These are phyloP conservation scores for Aspergillus hortae DNA, from an alignment of 2,329 filamentous ascomycete genomes.

Conservation along the genomic window DNA sequence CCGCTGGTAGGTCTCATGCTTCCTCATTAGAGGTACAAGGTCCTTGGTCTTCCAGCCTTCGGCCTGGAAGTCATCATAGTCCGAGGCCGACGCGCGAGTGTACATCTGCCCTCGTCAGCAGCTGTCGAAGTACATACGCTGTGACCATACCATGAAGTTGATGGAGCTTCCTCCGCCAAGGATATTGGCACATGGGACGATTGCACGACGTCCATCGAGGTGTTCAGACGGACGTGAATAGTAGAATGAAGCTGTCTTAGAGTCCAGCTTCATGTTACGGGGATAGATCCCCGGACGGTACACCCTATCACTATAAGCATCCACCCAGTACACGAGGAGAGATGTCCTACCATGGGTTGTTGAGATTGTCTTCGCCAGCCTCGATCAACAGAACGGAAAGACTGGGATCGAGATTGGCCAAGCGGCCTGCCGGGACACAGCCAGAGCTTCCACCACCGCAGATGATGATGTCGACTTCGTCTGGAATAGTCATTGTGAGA, in stretches of 20 bases:
- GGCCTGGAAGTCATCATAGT: slow-evolving; percentile 75
- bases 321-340: background rate
- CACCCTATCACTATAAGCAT: slow-evolving; percentile 49
- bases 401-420: slow-evolving; percentile 73
- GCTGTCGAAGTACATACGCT: background rate
- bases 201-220: slow-evolving; percentile 66
- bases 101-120: slow-evolving; percentile 55
- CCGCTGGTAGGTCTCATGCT: slow-evolving; percentile 75
- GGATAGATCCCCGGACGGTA: slow-evolving; percentile 73
- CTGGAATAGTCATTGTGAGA: slow-evolving; percentile 59
- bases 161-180: slow-evolving; percentile 70
- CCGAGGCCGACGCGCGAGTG: slow-evolving; percentile 66
- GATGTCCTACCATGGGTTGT: slow-evolving; percentile 61
- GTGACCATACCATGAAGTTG: slow-evolving; percentile 64
- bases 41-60: slow-evolving; percentile 78
- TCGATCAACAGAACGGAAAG: slow-evolving; percentile 69
- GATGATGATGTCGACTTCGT: slow-evolving; percentile 79
- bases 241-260: slow-evolving; percentile 78
- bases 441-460: slow-evolving; percentile 66
- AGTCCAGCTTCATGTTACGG: slow-evolving; percentile 75
- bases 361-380: slow-evolving; percentile 68
- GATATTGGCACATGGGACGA: slow-evolving; percentile 72
- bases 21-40: slow-evolving; percentile 71
- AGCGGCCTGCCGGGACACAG: slow-evolving; percentile 41
- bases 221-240: slow-evolving; percentile 71